Evolutionary conservation across 768 basidiomycete genomes (phyloP).

Genomic region (Trametes maxima): DNA sequence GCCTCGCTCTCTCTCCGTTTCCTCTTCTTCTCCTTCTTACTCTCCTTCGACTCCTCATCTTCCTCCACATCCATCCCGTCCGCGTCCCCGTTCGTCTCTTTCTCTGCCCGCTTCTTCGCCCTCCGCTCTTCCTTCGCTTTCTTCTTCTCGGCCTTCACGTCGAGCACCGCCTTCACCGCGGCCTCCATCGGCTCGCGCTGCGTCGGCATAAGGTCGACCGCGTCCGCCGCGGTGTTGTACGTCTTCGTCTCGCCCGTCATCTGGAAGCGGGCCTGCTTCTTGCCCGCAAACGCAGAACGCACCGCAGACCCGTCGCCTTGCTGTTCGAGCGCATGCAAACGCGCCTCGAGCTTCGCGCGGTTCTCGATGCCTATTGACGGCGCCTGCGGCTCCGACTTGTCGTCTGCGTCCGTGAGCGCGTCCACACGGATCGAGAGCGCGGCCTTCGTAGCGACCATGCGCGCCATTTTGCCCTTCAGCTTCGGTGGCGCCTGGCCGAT

Average conservation of each 20-base stretch:
- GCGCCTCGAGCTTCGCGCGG: slow-evolving; percentile 93
- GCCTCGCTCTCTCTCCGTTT: slow-evolving; percentile 62
- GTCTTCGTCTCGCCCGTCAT: slow-evolving; percentile 76
- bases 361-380: slow-evolving; percentile 91
- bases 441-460: slow-evolving; percentile 99
- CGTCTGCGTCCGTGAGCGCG: slow-evolving; percentile 89
- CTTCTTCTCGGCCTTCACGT: slow-evolving; percentile 88
- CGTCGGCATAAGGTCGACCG: slow-evolving; percentile 80
- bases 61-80: slow-evolving; percentile 48
- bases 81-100: slow-evolving; percentile 40
- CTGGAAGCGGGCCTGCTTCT: slow-evolving; percentile 69
- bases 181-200: slow-evolving; percentile 79
- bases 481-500: slow-evolving; percentile 98
- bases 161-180: slow-evolving; percentile 73
- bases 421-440: slow-evolving; percentile 97
- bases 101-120: slow-evolving; percentile 62
- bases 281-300: slow-evolving; percentile 44
- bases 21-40: slow-evolving; percentile 45
- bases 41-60: slow-evolving; percentile 16
- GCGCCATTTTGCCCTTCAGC: slow-evolving; percentile 99
- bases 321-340: slow-evolving; percentile 86
- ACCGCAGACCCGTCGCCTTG: slow-evolving; percentile 74
- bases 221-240: slow-evolving; percentile 88
- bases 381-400: slow-evolving; percentile 80
- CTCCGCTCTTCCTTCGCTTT: slow-evolving; percentile 76